Base-by-base conservation (phyloP, 768 basidiomycete genomes). In the Tylopilus plumbeoviolaceoides region DNA sequence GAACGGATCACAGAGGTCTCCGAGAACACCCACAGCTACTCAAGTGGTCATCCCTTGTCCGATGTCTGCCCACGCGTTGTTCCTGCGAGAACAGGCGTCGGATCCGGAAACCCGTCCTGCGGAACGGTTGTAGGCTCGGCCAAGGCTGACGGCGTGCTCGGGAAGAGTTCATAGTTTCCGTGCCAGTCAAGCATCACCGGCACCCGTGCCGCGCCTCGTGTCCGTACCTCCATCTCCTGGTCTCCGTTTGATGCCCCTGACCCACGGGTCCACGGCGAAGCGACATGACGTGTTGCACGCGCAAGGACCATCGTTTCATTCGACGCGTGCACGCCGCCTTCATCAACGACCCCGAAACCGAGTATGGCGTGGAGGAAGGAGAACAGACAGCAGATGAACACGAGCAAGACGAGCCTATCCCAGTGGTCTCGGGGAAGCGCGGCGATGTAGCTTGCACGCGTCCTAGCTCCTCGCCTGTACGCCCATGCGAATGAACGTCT, bases 331-430 rank as follows among this genome's bases (percentile, higher is more conserved):
- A 23, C n/a, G 31, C 23, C 23, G 23, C 38, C 50, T 20, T 55
- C 31, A 47, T 53, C 46, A 20, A 40, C 30, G 27, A n/a, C 10
- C 7, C 57, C 57, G 18, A 69, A 54, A 40, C 68, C 66, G 23
- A 65, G 31, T 30, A 68, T 35, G 48, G 68, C 64, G 21, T 44
- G 62, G 45, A 69, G 39, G 54, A 68, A 70, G 47, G 27, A 33
- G 31, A 69, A 47, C 36, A 64, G 41, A 41, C 58, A 63, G 35
- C 55, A 68, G 40, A 20, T 48, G 57, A 68, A 70, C 54, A 60
- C 36, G 51, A 59, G 14, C 27, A 66, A 36, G 49, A 68, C 40
- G 50, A 60, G 36, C 35, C 52, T 58, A n/a, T 66, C 64, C 62
- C 62, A 62, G 28, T 44, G 47, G 8, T 40, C 45, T 42, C 53